Base-by-base conservation (phyloP, 2,329 filamentous ascomycete species). In the Aspergillus niger region DNA sequence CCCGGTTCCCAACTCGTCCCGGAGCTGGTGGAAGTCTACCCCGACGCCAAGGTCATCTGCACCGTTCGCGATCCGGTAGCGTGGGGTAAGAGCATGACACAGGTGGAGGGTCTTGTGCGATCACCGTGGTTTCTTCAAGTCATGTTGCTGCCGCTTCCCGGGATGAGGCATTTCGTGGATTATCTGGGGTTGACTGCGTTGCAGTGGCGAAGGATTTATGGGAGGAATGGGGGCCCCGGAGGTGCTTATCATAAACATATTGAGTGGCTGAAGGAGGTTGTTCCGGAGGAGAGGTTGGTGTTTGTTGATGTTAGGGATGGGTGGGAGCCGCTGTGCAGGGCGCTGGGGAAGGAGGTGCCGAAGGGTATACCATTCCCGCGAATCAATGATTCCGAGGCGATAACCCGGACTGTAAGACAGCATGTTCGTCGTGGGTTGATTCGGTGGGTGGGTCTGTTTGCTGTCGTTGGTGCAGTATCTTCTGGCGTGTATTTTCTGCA, bases 1-100 rank as follows among this genome's bases (percentile, higher is more conserved):
- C 81, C 82, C 0, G 73, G 72, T 3, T 73, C 72, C 15, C 71
- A 76, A 53, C 76, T 83, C 26, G 70, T 81, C 17, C 72, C 76
- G 13, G 81, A 83, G 52, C 68, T 84, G 38, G 66, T 83, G 60
- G 75, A 79, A 57, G 63, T 83, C 8, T 83, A 83, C 60, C 82
- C 82, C 0, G 74, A 83, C 28, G 81, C 81, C 11, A 78, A 78
- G 57, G 80, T 83, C 3, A 76, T 84, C 17, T 74, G 77, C 60
- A 79, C 76, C 6, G 67, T 62, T 1, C 69, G 70, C 28, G 69
- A 72, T 8, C 61, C 67, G 0, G 20, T 56, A 0, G 30, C 61
- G 0, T 72, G 70, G 70, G 67, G 62, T 30, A 64, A 56, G n/a
- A 70, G 67, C 24, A 69, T 71, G 58, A 51, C 60, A 8, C 63